A percentile compares a stretch with the other conserved stretches of the same genome.
phyloP scores from a whole-genome alignment of 1,284 basidiomycete genomes.

The Ceratobasidium sp. region DNA sequence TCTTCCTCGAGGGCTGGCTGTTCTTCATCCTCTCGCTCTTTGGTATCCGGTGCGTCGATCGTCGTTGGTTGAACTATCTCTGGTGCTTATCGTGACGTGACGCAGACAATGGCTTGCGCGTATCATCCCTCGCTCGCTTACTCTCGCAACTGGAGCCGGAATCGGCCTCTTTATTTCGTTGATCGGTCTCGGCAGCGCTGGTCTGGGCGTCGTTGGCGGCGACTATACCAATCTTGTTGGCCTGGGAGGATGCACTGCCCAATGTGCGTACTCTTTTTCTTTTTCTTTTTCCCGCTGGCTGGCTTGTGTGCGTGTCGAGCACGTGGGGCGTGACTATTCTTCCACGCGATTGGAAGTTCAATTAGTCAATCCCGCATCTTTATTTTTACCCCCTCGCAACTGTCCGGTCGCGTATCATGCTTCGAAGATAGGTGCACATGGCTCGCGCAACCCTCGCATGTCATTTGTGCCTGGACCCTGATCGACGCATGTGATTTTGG shows the following conservation, averaged over 20 bases:
- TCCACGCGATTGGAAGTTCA: constrained; percentile 49
- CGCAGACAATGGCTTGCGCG: constrained; percentile 83
- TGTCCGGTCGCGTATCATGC: constrained; percentile 29
- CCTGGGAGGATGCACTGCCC: constrained; percentile 80
- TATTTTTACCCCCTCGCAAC: constrained; percentile 3
- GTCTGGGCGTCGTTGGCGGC: constrained; percentile 84
- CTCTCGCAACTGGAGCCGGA: constrained; percentile 86
- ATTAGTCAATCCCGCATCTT: constrained; percentile 57
- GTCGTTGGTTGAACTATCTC: background rate
- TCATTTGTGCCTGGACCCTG: constrained; percentile 42
- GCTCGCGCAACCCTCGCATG: background rate
- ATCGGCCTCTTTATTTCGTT: constrained; percentile 85
- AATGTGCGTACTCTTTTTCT: constrained; percentile 59
- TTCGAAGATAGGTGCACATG: constrained; percentile 16
- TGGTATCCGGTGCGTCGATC: constrained; percentile 70
- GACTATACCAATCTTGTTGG: constrained; percentile 78
- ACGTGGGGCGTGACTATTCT: constrained; percentile 23
- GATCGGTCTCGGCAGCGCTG: constrained; percentile 67
- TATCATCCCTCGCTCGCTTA: constrained; percentile 88
- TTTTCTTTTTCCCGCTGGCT: background rate
- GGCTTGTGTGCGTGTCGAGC: background rate
- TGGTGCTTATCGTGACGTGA: background rate
- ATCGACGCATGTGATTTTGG: constrained; percentile 33
- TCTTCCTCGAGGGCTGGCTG: constrained; percentile 90
- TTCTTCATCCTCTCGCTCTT: constrained; percentile 86